phyloP scores from a whole-genome alignment of 2,329 filamentous ascomycete genomes.

The Claviceps spartinae region DNA sequence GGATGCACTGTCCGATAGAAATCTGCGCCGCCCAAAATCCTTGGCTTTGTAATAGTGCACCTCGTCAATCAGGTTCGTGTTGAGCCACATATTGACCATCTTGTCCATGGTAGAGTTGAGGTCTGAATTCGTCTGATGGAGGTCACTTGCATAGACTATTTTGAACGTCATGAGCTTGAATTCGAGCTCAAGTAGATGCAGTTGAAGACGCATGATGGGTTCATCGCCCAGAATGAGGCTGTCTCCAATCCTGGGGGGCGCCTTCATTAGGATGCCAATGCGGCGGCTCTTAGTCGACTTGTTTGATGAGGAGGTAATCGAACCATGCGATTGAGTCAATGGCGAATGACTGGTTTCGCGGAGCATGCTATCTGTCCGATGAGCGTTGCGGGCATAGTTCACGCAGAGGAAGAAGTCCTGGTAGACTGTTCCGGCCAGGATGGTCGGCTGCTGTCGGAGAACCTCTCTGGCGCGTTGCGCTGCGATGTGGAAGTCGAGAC shows the following conservation, averaged over 20 bases:
- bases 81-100: conserved; percentile 17
- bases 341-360: conserved; percentile 12
- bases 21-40: conserved; percentile 13
- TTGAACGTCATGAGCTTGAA: conserved; percentile 16
- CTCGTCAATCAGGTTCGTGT: conserved; percentile 16
- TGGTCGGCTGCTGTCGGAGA: conserved; percentile 12
- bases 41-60: conserved; percentile 17
- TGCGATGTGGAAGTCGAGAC: conserved; percentile 16
- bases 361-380: conserved; percentile 6
- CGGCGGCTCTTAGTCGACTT: conserved; percentile 11
- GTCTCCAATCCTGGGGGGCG: conserved; percentile 12
- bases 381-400: conserved; percentile 14
- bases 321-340: conserved; percentile 12
- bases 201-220: conserved; percentile 14
- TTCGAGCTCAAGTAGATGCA: conserved; percentile 17
- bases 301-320: conserved; percentile 11
- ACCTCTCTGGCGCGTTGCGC: conserved; percentile 16
- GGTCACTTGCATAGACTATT: conserved; percentile 17
- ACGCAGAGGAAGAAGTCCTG: conserved; percentile 19
- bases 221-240: conserved; percentile 11
- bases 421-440: conserved; percentile 9
- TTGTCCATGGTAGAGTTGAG: conserved; percentile 12
- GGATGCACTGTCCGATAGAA: conserved; percentile 3
- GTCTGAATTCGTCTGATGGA: conserved; percentile 9
- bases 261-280: conserved; percentile 9